phyloP scores from a whole-genome alignment of 192 early-diverging fungal species.

The Backusella westeae region DNA sequence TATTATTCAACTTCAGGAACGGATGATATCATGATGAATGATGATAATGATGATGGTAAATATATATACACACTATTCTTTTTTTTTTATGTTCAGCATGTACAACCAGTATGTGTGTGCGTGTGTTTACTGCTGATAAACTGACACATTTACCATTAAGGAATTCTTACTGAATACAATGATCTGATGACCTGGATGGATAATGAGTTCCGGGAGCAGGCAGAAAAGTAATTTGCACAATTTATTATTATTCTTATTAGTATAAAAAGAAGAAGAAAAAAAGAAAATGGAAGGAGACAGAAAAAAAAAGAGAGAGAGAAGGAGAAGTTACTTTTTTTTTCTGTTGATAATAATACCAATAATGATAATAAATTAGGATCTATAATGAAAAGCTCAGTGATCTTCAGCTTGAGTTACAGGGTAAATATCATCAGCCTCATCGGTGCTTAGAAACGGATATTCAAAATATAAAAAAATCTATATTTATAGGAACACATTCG shows the following conservation, averaged over 20 bases:
- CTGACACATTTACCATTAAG: neutral
- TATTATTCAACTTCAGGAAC: neutral
- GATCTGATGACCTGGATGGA: slow-evolving; percentile 22
- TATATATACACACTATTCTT: neutral
- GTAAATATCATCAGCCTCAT: neutral
- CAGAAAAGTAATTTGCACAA: slow-evolving; percentile 17
- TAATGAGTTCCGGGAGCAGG: slow-evolving; percentile 28
- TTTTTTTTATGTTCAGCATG: neutral
- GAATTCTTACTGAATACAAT: slow-evolving; percentile 9
- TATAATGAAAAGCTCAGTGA: slow-evolving; percentile 25
- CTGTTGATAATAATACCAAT: neutral
- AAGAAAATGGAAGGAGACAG: neutral
- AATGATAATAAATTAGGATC: slow-evolving; percentile 7
- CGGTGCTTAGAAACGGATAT: slow-evolving; percentile 1
- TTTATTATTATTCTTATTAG: neutral
- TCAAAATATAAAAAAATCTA: neutral
- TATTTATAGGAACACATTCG: slow-evolving; percentile 23
- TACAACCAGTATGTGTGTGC: neutral
- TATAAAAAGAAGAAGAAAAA: neutral
- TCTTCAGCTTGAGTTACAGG: slow-evolving; percentile 29
- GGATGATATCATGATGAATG: neutral
- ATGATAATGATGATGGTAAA: neutral
- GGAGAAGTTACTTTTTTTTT: neutral
- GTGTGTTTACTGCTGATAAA: neutral
- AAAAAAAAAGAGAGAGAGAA: neutral